Conservation (phyloP, 306 rosid genomes). For the Ziziphus jujuba region DNA sequence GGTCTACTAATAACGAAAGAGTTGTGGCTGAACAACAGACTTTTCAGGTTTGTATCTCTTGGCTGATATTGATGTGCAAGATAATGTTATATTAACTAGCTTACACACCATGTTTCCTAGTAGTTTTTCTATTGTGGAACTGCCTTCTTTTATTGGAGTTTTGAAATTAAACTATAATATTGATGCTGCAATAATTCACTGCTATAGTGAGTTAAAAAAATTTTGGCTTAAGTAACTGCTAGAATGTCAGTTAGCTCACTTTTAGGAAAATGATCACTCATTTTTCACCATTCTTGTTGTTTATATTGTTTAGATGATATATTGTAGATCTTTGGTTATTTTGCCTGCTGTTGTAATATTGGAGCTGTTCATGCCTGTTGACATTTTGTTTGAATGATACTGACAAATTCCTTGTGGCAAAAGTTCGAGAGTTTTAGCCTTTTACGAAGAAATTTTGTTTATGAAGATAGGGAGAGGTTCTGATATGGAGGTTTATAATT, state of each 20-base stretch:
- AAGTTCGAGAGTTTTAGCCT: too few relatives aligned
- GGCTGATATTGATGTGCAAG: not conserved
- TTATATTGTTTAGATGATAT: too few relatives aligned
- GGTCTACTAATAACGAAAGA: constrained; percentile 21
- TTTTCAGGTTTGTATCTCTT: constrained; percentile 52
- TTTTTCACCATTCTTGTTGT: too few relatives aligned
- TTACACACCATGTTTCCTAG: not conserved
- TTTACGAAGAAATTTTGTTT: not conserved
- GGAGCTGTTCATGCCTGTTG: too few relatives aligned
- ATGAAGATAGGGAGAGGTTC: not conserved
- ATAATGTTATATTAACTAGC: not conserved
- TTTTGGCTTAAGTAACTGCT: not conserved
- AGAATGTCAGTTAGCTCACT: too few relatives aligned
- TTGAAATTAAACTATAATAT: not conserved
- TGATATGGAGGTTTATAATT: constrained; percentile 3
- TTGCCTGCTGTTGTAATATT: too few relatives aligned
- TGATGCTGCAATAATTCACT: not conserved
- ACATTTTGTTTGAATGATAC: too few relatives aligned
- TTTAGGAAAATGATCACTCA: too few relatives aligned
- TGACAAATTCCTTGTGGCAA: too few relatives aligned
- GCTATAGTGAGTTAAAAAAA: not conserved
- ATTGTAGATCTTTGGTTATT: too few relatives aligned
- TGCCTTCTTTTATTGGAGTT: not conserved
- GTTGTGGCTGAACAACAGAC: constrained; percentile 26
- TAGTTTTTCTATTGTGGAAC: not conserved